phyloP scores from a whole-genome alignment of 768 basidiomycete genomes.

The Coprinopsis marcescibilis region DNA sequence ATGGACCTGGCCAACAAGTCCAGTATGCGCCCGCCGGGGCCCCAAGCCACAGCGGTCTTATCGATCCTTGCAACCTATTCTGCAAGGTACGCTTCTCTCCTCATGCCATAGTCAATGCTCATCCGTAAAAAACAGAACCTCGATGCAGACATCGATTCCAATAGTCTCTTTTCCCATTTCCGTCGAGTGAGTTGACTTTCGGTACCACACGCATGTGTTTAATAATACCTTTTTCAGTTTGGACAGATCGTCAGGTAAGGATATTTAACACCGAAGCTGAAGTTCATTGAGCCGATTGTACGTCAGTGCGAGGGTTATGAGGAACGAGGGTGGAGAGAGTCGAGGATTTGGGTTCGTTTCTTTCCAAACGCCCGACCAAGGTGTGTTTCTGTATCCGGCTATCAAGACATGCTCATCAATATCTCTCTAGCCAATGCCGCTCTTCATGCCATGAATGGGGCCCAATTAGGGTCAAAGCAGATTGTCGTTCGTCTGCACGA shows the following conservation, averaged over 20 bases:
- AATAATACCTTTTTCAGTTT: slow-evolving; percentile 42
- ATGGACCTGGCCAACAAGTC: slow-evolving; percentile 88
- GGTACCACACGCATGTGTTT: slow-evolving; percentile 10
- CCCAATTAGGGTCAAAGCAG: slow-evolving; percentile 63
- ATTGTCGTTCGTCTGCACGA: slow-evolving; percentile 86
- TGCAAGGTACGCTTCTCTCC: slow-evolving; percentile 55
- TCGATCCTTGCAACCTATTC: slow-evolving; percentile 87
- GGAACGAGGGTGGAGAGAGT: slow-evolving; percentile 74
- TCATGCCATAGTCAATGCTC: slow-evolving; percentile 1
- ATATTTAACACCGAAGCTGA: not conserved
- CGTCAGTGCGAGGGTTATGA: slow-evolving; percentile 83
- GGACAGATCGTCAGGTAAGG: slow-evolving; percentile 83
- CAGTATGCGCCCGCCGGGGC: slow-evolving; percentile 85
- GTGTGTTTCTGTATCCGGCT: slow-evolving; percentile 27
- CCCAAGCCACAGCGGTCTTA: slow-evolving; percentile 77
- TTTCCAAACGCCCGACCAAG: slow-evolving; percentile 78
- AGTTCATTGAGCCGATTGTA: not conserved
- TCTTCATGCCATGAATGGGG: slow-evolving; percentile 77
- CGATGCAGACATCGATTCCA: slow-evolving; percentile 80
- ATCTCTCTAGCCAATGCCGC: slow-evolving; percentile 55
- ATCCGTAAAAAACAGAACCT: slow-evolving; percentile 54
- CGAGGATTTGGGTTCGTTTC: slow-evolving; percentile 92
- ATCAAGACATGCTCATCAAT: not conserved
- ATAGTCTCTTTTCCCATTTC: slow-evolving; percentile 79
- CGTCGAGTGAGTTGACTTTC: slow-evolving; percentile 47